Evolutionary conservation across 257 asterid genomes (phyloP).

Genomic region (Solanum chmielewskii): DNA sequence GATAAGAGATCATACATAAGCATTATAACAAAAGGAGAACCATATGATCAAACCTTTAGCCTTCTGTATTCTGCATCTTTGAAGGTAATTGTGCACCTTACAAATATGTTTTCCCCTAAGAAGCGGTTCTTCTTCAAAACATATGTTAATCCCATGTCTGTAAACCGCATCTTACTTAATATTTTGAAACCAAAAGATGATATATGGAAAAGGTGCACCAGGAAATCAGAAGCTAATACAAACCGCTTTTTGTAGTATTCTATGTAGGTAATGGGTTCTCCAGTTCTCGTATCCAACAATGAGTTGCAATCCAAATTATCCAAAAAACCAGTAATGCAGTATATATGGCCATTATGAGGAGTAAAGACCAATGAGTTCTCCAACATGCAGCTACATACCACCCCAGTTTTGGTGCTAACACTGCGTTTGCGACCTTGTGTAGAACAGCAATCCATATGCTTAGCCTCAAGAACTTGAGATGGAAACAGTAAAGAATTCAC

Average conservation of each 20-base stretch:
- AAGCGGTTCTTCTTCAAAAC: conserved; percentile 29
- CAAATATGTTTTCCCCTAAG: conserved; percentile 36
- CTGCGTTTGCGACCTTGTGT: neutral
- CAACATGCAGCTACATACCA: conserved; percentile 47
- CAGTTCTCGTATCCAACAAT: conserved; percentile 20
- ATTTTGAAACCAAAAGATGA: neutral
- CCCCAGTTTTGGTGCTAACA: conserved; percentile 34
- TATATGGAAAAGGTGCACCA: neutral
- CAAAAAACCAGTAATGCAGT: conserved; percentile 38
- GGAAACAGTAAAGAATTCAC: conserved; percentile 23
- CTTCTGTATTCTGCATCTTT: conserved; percentile 22
- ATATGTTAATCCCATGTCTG: conserved; percentile 51
- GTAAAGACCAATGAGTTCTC: conserved; percentile 59
- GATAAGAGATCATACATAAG: neutral
- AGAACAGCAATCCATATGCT: conserved; percentile 8
- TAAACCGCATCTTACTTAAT: neutral
- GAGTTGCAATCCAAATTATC: conserved; percentile 33
- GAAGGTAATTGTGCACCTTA: conserved; percentile 45
- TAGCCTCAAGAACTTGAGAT: neutral
- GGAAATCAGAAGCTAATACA: neutral
- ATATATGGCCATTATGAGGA: conserved; percentile 50
- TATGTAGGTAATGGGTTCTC: conserved; percentile 34
- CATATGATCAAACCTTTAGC: conserved; percentile 32
- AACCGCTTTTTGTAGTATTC: conserved; percentile 34
- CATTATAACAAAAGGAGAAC: neutral